Conservation (phyloP, 768 basidiomycete species). For the Gautieria morchelliformis region DNA sequence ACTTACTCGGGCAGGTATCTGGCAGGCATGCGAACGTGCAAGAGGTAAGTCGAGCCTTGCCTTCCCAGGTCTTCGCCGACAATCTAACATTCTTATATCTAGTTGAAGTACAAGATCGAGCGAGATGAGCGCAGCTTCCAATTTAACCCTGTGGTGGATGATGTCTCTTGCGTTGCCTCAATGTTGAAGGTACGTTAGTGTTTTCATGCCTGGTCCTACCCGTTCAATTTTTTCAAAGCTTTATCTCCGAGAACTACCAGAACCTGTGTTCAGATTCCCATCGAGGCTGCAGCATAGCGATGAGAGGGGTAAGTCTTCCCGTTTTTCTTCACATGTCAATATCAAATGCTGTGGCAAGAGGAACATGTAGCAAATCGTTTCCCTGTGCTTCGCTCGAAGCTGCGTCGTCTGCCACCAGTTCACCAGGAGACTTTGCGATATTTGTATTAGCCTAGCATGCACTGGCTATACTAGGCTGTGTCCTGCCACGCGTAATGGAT, state of each 20-base stretch:
- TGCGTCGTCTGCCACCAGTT: constrained; percentile 70
- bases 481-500: no score
- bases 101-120: constrained; percentile 85
- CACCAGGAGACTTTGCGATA: constrained; percentile 80
- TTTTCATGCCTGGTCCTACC: neutral
- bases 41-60: constrained; percentile 37
- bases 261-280: constrained; percentile 78
- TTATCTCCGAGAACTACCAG: constrained; percentile 81
- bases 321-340: neutral
- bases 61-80: neutral
- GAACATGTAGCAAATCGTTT: constrained; percentile 67
- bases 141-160: constrained; percentile 63
- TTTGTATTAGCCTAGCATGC: constrained; percentile 20
- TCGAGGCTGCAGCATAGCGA: constrained; percentile 73
- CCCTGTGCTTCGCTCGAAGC: constrained; percentile 73
- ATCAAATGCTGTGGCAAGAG: constrained; percentile 29
- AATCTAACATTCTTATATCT: constrained; percentile 5
- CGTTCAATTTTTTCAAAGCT: constrained; percentile 29
- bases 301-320: constrained; percentile 44
- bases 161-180: constrained; percentile 76
- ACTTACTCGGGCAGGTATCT: constrained; percentile 47
- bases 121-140: constrained; percentile 67
- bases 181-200: constrained; percentile 60
- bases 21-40: constrained; percentile 81
- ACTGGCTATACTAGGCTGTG: no score